Evolutionary conservation across 2,329 filamentous ascomycete genomes (phyloP).

Genomic region (Sphaerulina vaccinii): DNA sequence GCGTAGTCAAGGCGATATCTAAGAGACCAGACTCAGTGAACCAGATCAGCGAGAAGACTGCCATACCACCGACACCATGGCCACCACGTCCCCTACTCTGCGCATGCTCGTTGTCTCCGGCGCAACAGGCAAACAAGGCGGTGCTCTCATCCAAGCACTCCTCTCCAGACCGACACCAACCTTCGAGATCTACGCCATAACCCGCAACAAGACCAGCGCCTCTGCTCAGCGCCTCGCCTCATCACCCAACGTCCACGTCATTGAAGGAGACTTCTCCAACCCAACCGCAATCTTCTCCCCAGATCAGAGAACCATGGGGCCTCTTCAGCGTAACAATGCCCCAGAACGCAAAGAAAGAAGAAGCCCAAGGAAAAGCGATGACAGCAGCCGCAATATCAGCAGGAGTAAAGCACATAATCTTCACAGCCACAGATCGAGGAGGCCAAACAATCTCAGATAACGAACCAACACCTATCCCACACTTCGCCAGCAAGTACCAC

Average conservation of each 20-base stretch:
- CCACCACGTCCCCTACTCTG: constrained; percentile 2
- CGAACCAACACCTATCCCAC: constrained; percentile 57
- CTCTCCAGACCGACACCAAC: constrained; percentile 35
- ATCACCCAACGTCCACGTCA: constrained; percentile 51
- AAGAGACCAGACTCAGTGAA: too few relatives aligned
- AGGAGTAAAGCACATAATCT: constrained; percentile 61
- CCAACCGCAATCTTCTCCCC: constrained; percentile 50
- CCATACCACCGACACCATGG: constrained; percentile 3
- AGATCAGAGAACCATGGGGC: constrained; percentile 32
- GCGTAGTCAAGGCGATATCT: too few relatives aligned
- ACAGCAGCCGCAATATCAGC: constrained; percentile 58
- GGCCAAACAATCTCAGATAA: constrained; percentile 51
- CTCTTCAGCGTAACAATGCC: constrained; percentile 31
- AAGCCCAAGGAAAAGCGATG: constrained; percentile 57
- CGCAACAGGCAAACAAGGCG: constrained; percentile 50
- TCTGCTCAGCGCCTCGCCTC: constrained; percentile 51
- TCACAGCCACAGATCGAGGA: constrained; percentile 57
- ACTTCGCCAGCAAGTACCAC: constrained; percentile 61
- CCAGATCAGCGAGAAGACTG: not conserved
- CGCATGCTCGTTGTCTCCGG: constrained; percentile 44
- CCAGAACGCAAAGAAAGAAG: constrained; percentile 42
- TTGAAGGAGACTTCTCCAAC: constrained; percentile 59
- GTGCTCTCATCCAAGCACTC: constrained; percentile 45
- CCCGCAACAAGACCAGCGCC: constrained; percentile 54
- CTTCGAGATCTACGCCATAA: constrained; percentile 57